Base-by-base conservation (phyloP, 371 early-diverging fungal genomes). In the Mycotypha africana region DNA sequence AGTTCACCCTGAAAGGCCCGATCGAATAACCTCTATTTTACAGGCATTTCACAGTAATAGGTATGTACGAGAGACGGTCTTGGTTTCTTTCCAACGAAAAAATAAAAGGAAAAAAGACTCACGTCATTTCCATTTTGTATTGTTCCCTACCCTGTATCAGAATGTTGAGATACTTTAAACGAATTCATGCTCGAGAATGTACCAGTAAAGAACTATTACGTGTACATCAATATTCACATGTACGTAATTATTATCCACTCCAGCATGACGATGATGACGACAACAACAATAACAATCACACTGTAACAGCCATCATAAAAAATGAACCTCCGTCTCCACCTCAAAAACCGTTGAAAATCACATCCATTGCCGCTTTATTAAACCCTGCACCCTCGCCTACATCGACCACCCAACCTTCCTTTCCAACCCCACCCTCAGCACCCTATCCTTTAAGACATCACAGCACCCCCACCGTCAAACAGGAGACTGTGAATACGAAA, bases 1-100 rank as follows among this genome's bases (percentile, higher is more conserved):
- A 4, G 69, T 70, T 22, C 84, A 84, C 44, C 84, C 84, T 15
- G 84, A 84, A 45, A 63, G 75, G 25, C 84, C 84, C 7, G 81
- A 79, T 45, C 58, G 84, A 20, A 65, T 84, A 15, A 38, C 42
- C 17, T 64, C 62, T 4, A 71, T 71, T 34, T 34, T 71, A 5
- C 57, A 67, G 38, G 49, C 62, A 35, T 48, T 71, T 31, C 62
- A 67, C 42, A 40, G 26, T n/a, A 49, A 73, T 41, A 67, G 65
- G 73, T 72, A 57, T 47, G 28, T 28, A n/a, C n/a, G n/a, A n/a
- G n/a, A n/a, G n/a, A n/a, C n/a, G n/a, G n/a, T n/a, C n/a, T n/a
- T n/a, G n/a, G n/a, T n/a, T n/a, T n/a, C n/a, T n/a, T n/a, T n/a
- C n/a, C 12, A 9, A 16, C 22, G 24, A 25, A 34, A 22, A 25